Evolutionary conservation across 352 stramenopile species (phyloP).

Genomic region (Pythium brachiatum): DNA sequence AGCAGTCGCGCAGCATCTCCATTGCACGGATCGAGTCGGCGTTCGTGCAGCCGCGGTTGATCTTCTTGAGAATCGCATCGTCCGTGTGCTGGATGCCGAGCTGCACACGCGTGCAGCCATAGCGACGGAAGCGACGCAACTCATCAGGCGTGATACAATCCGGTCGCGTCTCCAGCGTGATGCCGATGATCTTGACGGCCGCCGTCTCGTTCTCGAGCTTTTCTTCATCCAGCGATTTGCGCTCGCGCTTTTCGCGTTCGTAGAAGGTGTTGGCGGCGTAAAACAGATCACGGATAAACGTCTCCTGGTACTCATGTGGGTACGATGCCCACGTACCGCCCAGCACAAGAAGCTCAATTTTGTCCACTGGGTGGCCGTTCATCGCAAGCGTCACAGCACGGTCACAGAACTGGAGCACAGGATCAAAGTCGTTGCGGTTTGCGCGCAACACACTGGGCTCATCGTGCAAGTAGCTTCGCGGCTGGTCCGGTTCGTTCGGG

Average conservation of each 20-base stretch:
- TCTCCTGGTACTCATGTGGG: slow-evolving; percentile 88
- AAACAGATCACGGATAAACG: slow-evolving; percentile 90
- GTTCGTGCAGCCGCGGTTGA: slow-evolving; percentile 87
- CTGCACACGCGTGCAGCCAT: slow-evolving; percentile 86
- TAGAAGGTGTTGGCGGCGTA: slow-evolving; percentile 93
- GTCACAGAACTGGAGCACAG: slow-evolving; percentile 91
- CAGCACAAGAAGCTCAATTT: slow-evolving; percentile 91
- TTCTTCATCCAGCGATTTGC: slow-evolving; percentile 79
- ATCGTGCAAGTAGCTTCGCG: slow-evolving; percentile 91
- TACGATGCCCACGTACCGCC: slow-evolving; percentile 93
- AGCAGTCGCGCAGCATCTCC: slow-evolving; percentile 88
- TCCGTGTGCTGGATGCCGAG: slow-evolving; percentile 93
- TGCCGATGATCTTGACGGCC: slow-evolving; percentile 87
- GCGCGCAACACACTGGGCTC: slow-evolving; percentile 90
- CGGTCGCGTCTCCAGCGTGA: slow-evolving; percentile 88
- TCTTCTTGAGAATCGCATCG: slow-evolving; percentile 88
- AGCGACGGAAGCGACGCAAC: slow-evolving; percentile 77
- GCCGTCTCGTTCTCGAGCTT: slow-evolving; percentile 87
- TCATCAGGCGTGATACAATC: slow-evolving; percentile 91
- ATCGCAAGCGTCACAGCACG: slow-evolving; percentile 88
- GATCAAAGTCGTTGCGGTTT: slow-evolving; percentile 91
- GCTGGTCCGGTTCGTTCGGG: slow-evolving; percentile 90
- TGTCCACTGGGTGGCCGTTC: slow-evolving; percentile 92
- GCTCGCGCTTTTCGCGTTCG: slow-evolving; percentile 61
- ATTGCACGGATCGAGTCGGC: slow-evolving; percentile 72